Evolutionary conservation across 2,329 filamentous ascomycete genomes (phyloP).

Genomic region (Talaromyces verruculosus): DNA sequence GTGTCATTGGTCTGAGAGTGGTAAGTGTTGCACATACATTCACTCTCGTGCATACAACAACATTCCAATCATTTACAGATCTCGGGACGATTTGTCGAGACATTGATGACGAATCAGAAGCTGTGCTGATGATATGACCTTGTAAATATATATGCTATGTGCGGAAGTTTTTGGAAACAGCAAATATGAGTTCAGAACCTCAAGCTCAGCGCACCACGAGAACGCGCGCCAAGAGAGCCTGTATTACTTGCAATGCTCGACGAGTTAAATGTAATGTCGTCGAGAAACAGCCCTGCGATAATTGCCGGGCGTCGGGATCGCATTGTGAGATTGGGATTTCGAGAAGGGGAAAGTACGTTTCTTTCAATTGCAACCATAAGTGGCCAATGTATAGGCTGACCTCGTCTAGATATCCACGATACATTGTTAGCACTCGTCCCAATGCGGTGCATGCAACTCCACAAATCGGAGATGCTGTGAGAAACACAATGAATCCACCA

Average conservation of each 20-base stretch:
- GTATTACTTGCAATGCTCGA: slow-evolving; percentile 46
- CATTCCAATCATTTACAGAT: slow-evolving; percentile 5
- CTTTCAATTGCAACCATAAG: not conserved
- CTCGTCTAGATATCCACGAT: slow-evolving; percentile 23
- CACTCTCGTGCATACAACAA: not conserved
- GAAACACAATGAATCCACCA: not conserved
- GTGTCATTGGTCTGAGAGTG: slow-evolving; percentile 13
- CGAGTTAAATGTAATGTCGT: slow-evolving; percentile 50
- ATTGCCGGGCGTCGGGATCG: slow-evolving; percentile 40
- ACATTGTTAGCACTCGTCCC: slow-evolving; percentile 19
- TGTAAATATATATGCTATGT: not conserved
- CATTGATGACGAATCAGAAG: not conserved
- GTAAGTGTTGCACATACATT: not conserved
- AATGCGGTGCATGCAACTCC: not conserved
- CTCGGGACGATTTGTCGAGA: not conserved
- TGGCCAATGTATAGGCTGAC: slow-evolving; percentile 10
- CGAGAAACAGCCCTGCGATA: slow-evolving; percentile 45
- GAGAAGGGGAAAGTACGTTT: slow-evolving; percentile 44
- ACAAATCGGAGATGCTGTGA: not conserved
- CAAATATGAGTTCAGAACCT: slow-evolving; percentile 18
- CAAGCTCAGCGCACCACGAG: slow-evolving; percentile 19
- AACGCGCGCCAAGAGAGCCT: slow-evolving; percentile 45
- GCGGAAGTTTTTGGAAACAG: not conserved
- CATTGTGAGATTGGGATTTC: slow-evolving; percentile 46
- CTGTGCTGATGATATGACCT: not conserved